Conservation (phyloP, 2,329 filamentous ascomycete genomes). For the Colletotrichum chrysophilum region DNA sequence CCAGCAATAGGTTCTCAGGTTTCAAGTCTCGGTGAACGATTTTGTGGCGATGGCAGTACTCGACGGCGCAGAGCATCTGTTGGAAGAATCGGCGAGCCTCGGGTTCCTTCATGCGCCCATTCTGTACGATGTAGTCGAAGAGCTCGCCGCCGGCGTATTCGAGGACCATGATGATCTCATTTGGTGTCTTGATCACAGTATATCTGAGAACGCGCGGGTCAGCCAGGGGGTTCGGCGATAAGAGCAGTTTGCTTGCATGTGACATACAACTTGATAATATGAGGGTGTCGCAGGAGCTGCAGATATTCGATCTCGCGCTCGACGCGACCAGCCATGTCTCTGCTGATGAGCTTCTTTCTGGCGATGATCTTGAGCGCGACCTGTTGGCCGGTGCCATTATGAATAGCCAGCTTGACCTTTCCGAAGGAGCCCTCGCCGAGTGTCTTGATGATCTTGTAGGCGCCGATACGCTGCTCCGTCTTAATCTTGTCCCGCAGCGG, state of each 20-base stretch:
- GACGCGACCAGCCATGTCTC: conserved; percentile 97
- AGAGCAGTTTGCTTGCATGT: not conserved
- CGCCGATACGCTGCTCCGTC: conserved; percentile 84
- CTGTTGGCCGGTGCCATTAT: conserved; percentile 90
- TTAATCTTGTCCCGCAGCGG: conserved; percentile 53
- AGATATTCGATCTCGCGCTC: conserved; percentile 98
- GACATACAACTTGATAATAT: conserved; percentile 95
- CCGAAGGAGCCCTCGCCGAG: conserved; percentile 97
- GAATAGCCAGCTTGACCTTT: conserved; percentile 96
- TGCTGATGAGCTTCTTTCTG: conserved; percentile 91
- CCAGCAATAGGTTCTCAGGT: conserved; percentile 93
- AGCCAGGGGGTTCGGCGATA: not conserved
- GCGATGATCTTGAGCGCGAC: conserved; percentile 98
- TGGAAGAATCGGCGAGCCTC: conserved; percentile 98
- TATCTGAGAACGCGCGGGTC: conserved; percentile 60
- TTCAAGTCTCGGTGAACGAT: conserved; percentile 98
- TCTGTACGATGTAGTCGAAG: conserved; percentile 97
- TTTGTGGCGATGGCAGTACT: conserved; percentile 98
- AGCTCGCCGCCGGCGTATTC: conserved; percentile 97
- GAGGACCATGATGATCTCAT: conserved; percentile 98
- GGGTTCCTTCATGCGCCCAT: conserved; percentile 88
- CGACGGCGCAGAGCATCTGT: conserved; percentile 97
- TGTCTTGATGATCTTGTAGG: conserved; percentile 89
- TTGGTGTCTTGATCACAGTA: conserved; percentile 93
- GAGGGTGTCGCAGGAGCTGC: conserved; percentile 91